Base-by-base conservation (phyloP, 352 stramenopile genomes). In the Phytopythium chamaehyphon region DNA sequence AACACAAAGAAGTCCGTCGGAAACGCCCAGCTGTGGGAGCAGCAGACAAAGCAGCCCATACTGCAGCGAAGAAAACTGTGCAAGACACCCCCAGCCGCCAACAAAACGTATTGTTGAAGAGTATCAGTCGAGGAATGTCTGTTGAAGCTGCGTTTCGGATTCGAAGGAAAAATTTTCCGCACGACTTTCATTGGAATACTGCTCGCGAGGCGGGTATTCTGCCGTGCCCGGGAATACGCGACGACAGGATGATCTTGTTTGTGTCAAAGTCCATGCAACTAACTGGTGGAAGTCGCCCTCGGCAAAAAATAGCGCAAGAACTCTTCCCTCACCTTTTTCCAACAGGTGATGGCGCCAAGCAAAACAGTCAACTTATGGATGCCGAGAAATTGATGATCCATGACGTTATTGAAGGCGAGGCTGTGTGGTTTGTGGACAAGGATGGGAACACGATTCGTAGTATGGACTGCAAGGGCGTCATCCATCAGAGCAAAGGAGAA, bases 381-480 rank as follows among this genome's bases (percentile, higher is more conserved):
- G 68, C 68, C 6, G 61, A 89, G 60, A 88, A 88, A 28, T 19
- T 86, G 1, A 47, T 85, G 33, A 54, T 93, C 14, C 79, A 88
- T n/a, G 83, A 93, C 42, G 77, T 79, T 6, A 71, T 90, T 23
- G 75, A 90, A 47, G 64, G 66, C 2, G 83, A 93, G 43, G 73
- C 77, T 3, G 55, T 86, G 16, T 93, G 83, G 83, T 90, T 88
- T 42, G 66, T 93, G 21, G 83, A 93, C 52, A 89, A 86, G 47
- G 83, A 93, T 50, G 83, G 71, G 4, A 71, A 66, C 39, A 80
- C 66, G 1, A 73, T 93, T 2, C 77, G 83, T 2, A 90, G 80
- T 55, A 59, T 93, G 23, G 67, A 88, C 50, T 93, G 83, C 31
- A 61, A 69, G 11, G 79, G 73, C 0, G 62, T 73, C 1, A 65